Conservation (phyloP, 257 asterid genomes). For the Pogostemon cablin region DNA sequence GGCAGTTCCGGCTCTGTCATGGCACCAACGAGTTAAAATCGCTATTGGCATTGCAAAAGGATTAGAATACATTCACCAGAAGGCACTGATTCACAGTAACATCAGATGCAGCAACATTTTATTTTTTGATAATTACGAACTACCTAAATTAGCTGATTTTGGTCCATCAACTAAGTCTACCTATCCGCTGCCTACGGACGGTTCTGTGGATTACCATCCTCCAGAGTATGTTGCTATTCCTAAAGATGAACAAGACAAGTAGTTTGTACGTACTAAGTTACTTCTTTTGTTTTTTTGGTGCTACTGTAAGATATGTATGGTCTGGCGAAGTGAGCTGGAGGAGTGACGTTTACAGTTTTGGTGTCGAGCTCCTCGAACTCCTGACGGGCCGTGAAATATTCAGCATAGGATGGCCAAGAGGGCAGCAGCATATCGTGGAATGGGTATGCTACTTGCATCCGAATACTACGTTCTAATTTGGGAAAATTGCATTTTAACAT, state of each 20-base stretch:
- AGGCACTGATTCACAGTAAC: background rate
- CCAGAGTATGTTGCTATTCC: conserved; percentile 50
- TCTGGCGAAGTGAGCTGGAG: background rate
- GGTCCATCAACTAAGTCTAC: too few species aligned
- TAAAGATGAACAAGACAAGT: background rate
- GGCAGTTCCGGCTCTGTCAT: background rate
- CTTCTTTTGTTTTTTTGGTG: background rate
- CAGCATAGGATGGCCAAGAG: conserved; percentile 31
- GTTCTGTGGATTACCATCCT: conserved; percentile 32
- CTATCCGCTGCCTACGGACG: background rate
- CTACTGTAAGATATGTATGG: background rate
- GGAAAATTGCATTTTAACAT: too few species aligned
- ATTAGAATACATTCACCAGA: background rate
- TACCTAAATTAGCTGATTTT: conserved; percentile 8
- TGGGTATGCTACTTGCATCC: conserved; percentile 33
- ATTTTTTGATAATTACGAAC: background rate
- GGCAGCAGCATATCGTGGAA: conserved; percentile 31
- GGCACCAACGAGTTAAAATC: background rate
- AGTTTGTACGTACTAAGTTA: background rate
- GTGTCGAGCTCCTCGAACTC: conserved; percentile 38
- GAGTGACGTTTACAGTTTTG: conserved; percentile 42
- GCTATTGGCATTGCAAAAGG: conserved; percentile 7
- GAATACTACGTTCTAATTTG: background rate
- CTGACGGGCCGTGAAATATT: conserved; percentile 34
- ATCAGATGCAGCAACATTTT: background rate